A percentile compares a stretch with the other conserved stretches of the same genome.
Conservation (phyloP, 352 stramenopile genomes). For the Pythium phragmiticola region DNA sequence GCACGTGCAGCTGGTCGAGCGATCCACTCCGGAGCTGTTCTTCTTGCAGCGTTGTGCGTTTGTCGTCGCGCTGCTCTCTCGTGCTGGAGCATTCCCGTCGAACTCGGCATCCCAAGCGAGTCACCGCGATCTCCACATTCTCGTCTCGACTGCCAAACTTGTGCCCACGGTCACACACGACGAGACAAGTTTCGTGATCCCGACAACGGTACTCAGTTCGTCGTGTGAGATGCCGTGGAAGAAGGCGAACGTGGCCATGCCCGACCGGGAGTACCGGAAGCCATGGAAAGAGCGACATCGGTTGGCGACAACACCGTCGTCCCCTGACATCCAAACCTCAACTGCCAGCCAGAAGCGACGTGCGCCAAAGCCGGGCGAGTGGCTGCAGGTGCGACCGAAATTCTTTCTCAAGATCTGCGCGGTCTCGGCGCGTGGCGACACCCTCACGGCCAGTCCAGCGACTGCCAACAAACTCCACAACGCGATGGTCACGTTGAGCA, state of each 20-base stretch:
- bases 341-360: not conserved
- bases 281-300: slow-evolving; percentile 21
- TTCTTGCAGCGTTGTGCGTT: slow-evolving; percentile 38
- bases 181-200: slow-evolving; percentile 2
- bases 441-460: slow-evolving; percentile 27
- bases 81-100: slow-evolving; percentile 43
- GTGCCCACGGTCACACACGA: not conserved
- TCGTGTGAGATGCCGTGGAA: slow-evolving; percentile 25
- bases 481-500: slow-evolving; percentile 26
- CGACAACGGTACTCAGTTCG: not conserved
- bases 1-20: not conserved
- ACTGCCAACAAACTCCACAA: slow-evolving; percentile 8
- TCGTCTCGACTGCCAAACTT: slow-evolving; percentile 18
- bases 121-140: not conserved
- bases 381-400: slow-evolving; percentile 48
- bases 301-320: not conserved
- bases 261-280: slow-evolving; percentile 25
- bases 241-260: not conserved
- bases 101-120: slow-evolving; percentile 1
- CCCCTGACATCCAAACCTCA: not conserved
- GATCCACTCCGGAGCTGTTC: not conserved
- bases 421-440: slow-evolving; percentile 33
- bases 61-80: slow-evolving; percentile 43
- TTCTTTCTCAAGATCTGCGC: slow-evolving; percentile 47
- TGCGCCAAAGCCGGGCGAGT: slow-evolving; percentile 44